These are phyloP conservation scores for Leucocoprinus gongylophorus DNA, from an alignment of 1,284 basidiomycete species.

Conservation along the genomic window DNA sequence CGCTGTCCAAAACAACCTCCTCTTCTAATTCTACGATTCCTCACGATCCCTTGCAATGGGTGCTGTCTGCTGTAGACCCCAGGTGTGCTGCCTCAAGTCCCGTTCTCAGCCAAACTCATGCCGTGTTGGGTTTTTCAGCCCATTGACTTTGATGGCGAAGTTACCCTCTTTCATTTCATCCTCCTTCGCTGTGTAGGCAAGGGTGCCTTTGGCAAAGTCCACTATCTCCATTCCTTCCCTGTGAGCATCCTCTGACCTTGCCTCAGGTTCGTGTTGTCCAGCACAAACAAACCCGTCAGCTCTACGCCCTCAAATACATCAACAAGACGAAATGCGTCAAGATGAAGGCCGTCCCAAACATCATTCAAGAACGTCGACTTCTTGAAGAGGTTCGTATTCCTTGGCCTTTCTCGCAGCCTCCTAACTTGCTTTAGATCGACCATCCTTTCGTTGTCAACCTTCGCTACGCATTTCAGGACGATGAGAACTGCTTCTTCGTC, in stretches of 20 bases:
- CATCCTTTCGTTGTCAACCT: constrained; percentile 96
- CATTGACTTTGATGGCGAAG: constrained; percentile 96
- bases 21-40: constrained; percentile 18
- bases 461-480: constrained; percentile 98
- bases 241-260: constrained; percentile 10
- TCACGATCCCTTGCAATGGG: constrained; percentile 53
- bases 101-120: constrained; percentile 1
- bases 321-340: constrained; percentile 97
- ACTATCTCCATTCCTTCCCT: constrained; percentile 13
- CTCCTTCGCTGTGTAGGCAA: constrained; percentile 93
- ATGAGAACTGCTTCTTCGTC: constrained; percentile 99
- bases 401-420: constrained; percentile 19
- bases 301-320: constrained; percentile 99
- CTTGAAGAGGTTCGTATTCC: constrained; percentile 73
- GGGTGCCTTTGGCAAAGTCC: constrained; percentile 96
- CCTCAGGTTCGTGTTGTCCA: constrained; percentile 92
- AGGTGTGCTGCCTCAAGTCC: constrained; percentile 37
- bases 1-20: neutral
- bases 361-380: constrained; percentile 89
- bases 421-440: constrained; percentile 62
- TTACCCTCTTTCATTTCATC: constrained; percentile 96
- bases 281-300: constrained; percentile 92
- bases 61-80: constrained; percentile 75
- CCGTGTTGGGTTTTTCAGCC: constrained; percentile 46
- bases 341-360: constrained; percentile 96